phyloP scores from a whole-genome alignment of 2,329 filamentous ascomycete species.

The Fusarium decemcellulare region DNA sequence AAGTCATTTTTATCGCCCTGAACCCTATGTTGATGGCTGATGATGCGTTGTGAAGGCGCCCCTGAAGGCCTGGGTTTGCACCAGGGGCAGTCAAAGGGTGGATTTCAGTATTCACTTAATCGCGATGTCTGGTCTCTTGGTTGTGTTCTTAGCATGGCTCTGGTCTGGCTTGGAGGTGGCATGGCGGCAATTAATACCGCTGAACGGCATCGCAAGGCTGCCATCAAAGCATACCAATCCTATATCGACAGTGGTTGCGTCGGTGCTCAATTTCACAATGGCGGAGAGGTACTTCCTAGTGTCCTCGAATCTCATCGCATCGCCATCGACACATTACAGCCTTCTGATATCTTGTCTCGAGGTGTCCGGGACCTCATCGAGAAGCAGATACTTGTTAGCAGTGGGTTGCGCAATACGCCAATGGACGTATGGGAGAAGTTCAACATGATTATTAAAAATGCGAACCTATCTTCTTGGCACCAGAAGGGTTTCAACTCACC shows the following conservation, averaged over 20 bases:
- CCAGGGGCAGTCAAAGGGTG: neutral
- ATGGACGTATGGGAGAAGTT: slow-evolving; percentile 8
- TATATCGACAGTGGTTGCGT: slow-evolving; percentile 6
- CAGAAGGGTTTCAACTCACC: neutral
- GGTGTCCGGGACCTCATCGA: slow-evolving; percentile 17
- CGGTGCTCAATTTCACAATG: slow-evolving; percentile 29
- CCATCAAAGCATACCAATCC: neutral
- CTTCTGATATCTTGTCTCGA: neutral
- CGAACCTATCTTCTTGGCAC: neutral
- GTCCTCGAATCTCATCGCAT: slow-evolving; percentile 9
- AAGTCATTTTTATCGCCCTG: neutral
- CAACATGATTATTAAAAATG: neutral
- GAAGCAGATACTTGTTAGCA: slow-evolving; percentile 11
- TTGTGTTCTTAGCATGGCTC: slow-evolving; percentile 28
- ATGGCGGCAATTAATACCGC: neutral
- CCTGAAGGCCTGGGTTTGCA: slow-evolving; percentile 17
- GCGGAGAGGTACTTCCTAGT: neutral
- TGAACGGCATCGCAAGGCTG: neutral
- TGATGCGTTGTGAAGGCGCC: slow-evolving; percentile 8
- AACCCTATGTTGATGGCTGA: neutral
- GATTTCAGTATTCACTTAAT: neutral
- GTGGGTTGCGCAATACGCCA: neutral
- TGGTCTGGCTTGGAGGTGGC: slow-evolving; percentile 27
- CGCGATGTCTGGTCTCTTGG: slow-evolving; percentile 36
- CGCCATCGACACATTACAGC: neutral